Evolutionary conservation across 1,139 yeast genomes (phyloP).

Genomic region (Geotrichum phurueaensis): DNA sequence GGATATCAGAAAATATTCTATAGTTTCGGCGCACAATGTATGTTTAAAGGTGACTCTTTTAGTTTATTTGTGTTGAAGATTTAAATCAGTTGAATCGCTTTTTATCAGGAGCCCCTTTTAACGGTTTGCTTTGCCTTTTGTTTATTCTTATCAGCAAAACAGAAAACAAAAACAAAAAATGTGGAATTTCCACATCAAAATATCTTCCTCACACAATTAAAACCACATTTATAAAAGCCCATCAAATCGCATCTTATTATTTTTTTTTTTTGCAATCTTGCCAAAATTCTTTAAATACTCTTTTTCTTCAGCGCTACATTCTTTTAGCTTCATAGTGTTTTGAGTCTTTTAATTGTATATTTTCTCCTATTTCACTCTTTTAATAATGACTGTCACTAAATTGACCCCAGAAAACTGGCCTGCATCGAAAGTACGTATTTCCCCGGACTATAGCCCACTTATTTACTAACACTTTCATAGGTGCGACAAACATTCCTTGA

Average conservation of each 20-base stretch:
- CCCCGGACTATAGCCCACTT: not conserved
- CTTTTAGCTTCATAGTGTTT: not conserved
- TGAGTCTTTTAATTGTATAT: not conserved
- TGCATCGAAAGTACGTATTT: slow-evolving; percentile 49
- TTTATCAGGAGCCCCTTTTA: not conserved
- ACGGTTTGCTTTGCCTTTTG: not conserved
- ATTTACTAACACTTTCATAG: not conserved
- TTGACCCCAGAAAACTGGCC: slow-evolving; percentile 21
- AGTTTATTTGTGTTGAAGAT: not conserved
- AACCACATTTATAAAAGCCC: not conserved
- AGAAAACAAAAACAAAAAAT: not conserved
- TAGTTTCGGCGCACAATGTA: not conserved
- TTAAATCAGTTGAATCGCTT: not conserved
- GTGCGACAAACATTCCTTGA: slow-evolving; percentile 80
- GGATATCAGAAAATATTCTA: not conserved
- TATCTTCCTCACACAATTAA: not conserved
- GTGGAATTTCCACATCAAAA: not conserved
- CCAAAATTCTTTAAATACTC: not conserved
- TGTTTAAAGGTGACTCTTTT: not conserved
- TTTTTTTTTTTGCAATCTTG: not conserved
- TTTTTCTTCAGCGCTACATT: no score
- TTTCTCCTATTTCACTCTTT: not conserved
- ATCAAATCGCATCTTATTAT: not conserved
- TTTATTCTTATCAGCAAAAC: not conserved
- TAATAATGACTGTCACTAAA: not conserved